Base-by-base conservation (phyloP, 2,329 filamentous ascomycete genomes). In the Davidsoniella neocaledoniae region DNA sequence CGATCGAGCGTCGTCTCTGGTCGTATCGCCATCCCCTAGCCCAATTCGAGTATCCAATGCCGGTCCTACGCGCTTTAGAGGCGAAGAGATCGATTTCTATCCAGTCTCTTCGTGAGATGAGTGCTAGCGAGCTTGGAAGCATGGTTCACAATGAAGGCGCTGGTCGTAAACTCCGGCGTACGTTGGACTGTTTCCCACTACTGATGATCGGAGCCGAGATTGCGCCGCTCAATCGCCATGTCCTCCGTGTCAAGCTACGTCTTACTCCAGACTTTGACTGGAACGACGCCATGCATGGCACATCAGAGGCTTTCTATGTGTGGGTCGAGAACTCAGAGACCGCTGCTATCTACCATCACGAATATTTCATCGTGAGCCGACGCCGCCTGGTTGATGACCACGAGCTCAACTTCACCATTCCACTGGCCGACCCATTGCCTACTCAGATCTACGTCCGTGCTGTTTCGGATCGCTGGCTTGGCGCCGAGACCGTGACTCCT, bases 321-420 rank as follows among this genome's bases (percentile, higher is more conserved):
- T 98, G 91, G 93, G 90, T 98, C 2, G 91, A 98, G 63, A 94
- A 96, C 61, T 95, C 90, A 0, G 91, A 96, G 58, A 95, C 88
- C 0, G 88, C 86, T 0, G 88, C 96, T 63, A 96, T 98, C 39
- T 96, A 94, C 59, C 91, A 98, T 58, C 86, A 96, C 56, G 91
- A 98, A 62, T 95, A 83, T 64, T 96, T 98, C 66, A 91, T 98
- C 51, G 72, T 98, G 5, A 93, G 79, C 54, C 75, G 87, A 55
- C 85, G 78, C 64, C 95, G 94, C 70, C 72, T 98, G 2, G 78
- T 94, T 56, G 88, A 96, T 61, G 85, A 91, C n/a, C 91, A 98
- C 58, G 91, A 98, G 64, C 76, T 98, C 44, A 94, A 91, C 64
- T 98, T 98, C 59, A 96, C 91, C 0, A 98, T 98, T 45, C 91